phyloP scores from a whole-genome alignment of 139 green algal genomes.

The Edaphochlamys debaryana region DNA sequence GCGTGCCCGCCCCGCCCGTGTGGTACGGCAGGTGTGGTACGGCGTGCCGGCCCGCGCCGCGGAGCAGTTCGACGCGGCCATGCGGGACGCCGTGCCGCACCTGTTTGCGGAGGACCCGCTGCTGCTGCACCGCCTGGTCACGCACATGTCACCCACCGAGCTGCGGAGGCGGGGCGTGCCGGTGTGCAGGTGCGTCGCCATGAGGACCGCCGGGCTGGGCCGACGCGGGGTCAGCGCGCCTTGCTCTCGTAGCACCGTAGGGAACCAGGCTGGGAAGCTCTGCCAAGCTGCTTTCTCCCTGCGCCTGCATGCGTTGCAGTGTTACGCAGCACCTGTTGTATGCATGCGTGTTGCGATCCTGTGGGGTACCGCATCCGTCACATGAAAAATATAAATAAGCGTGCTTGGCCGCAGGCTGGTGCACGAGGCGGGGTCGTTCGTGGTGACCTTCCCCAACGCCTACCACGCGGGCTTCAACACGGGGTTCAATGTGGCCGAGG shows the following conservation, averaged over 20 bases:
- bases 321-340: too few species aligned
- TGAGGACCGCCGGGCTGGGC: too few species aligned
- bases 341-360: too few species aligned
- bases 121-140: conserved; percentile 87
- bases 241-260: too few species aligned
- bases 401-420: conserved; percentile 65
- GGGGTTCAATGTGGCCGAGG: conserved; percentile 88
- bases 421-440: conserved; percentile 84
- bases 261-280: too few species aligned
- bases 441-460: conserved; percentile 90
- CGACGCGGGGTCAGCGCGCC: too few species aligned
- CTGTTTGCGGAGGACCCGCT: conserved; percentile 78
- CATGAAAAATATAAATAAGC: too few species aligned
- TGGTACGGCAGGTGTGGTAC: conserved; percentile 86
- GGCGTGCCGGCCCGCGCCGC: conserved; percentile 76
- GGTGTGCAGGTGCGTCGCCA: conserved; percentile 74
- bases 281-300: too few species aligned
- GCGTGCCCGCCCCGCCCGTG: too few species aligned
- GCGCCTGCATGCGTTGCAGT: too few species aligned
- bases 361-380: too few species aligned
- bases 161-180: conserved; percentile 77
- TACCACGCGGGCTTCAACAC: conserved; percentile 92
- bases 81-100: conserved; percentile 78
- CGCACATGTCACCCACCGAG: conserved; percentile 81
- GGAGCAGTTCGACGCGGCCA: conserved; percentile 75